Percentiles rank a stretch among this genome's conserved stretches.
Evolutionary conservation across 1,284 basidiomycete species (phyloP).

Genomic region (Irpex lacteus): DNA sequence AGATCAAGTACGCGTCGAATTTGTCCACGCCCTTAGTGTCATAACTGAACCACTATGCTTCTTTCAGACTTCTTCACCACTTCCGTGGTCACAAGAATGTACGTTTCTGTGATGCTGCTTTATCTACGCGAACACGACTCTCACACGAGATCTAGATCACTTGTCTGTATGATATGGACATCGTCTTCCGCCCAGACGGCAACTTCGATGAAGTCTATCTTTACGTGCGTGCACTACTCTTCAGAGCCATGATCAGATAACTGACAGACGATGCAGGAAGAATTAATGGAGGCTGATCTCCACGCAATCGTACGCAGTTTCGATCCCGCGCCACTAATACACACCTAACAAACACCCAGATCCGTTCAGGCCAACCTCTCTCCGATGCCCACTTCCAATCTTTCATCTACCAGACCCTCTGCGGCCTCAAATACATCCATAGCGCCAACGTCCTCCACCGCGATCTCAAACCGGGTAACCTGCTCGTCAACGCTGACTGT

Average conservation of each 20-base stretch:
- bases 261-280: slow-evolving; percentile 55
- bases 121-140: slow-evolving; percentile 14
- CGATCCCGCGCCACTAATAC: not conserved
- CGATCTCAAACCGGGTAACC: slow-evolving; percentile 95
- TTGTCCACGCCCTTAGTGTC: not conserved
- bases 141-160: slow-evolving; percentile 59
- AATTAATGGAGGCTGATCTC: slow-evolving; percentile 99
- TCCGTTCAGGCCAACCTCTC: slow-evolving; percentile 95
- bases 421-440: slow-evolving; percentile 98
- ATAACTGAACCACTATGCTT: slow-evolving; percentile 10
- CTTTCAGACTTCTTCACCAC: slow-evolving; percentile 80
- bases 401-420: slow-evolving; percentile 98
- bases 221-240: slow-evolving; percentile 54
- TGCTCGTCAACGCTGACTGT: slow-evolving; percentile 98
- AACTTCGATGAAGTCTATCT: slow-evolving; percentile 96
- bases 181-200: slow-evolving; percentile 84
- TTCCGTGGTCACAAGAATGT: slow-evolving; percentile 98
- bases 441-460: slow-evolving; percentile 97
- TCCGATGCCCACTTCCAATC: slow-evolving; percentile 99
- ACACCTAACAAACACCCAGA: slow-evolving; percentile 44
- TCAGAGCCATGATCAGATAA: not conserved
- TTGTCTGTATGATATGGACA: slow-evolving; percentile 96
- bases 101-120: slow-evolving; percentile 8
- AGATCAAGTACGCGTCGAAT: slow-evolving; percentile 70
- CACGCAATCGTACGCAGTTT: slow-evolving; percentile 84